Base-by-base conservation (phyloP, 2,329 filamentous ascomycete genomes). In the Penicillium sp. region DNA sequence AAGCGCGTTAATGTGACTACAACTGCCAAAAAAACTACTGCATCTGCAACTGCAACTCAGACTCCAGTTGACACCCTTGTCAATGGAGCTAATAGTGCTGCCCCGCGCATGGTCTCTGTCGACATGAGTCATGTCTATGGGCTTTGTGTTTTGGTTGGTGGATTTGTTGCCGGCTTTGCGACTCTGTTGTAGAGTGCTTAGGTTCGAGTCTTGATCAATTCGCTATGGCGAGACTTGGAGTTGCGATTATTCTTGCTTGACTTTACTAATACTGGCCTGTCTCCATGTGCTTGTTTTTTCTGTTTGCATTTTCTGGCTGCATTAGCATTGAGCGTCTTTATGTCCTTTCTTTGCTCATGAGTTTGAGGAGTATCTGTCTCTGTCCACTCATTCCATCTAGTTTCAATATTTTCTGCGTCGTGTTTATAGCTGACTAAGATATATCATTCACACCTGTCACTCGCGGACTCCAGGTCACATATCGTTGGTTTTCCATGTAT, bases 131-230 rank as follows among this genome's bases (percentile, higher is more conserved):
- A 80, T 52, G 76, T 80, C 27, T 85, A 84, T 63, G 82, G 84
- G 34, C 69, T 84, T 14, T 76, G 78, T 45, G 71, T 81, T 11
- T 68, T 87, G 7, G 73, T 82, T 39, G 78, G 78, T 47, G 79
- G 79, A 30, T 73, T 86, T 51, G 78, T 85, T 58, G 79, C 80
- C 39, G 84, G 83, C 14, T 84, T 87, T 63, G 78, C 82, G 41
- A 57, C 77, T 54, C 61, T 83, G 57, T 71, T 84, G 55, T 84
- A 70, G 74, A 26, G 52, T 10, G 7, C 10, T 19, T 26, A 1
- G 2, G n/a, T 26, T 7, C n/a, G 10, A 4, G 19, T 13, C 6
- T 5, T 26, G 26, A 27, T 43, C 19, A 10, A 9, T 16, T 23
- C 14, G 7, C 10, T 13, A 9, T 23, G 3, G 10, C 27, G 41